phyloP scores from a whole-genome alignment of 495 filamentous ascomycete species.

The Glarea lozoyensis region DNA sequence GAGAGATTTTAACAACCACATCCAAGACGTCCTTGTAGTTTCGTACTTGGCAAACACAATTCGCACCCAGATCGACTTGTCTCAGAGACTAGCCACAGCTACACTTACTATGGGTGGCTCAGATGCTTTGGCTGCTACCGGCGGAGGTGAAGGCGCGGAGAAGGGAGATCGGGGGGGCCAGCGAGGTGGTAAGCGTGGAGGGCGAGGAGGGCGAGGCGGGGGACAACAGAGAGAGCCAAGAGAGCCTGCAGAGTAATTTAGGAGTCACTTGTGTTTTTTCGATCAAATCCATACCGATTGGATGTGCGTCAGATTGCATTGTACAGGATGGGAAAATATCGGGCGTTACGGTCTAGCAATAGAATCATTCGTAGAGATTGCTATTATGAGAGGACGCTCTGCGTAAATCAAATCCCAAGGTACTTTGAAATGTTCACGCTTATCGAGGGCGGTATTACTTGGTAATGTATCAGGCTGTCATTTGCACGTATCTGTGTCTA shows the following conservation, averaged over 20 bases:
- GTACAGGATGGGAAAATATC: slow-evolving; percentile 24
- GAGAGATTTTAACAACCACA: slow-evolving; percentile 97
- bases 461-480: too few relatives aligned
- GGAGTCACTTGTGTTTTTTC: slow-evolving; percentile 8
- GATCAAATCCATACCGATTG: slow-evolving; percentile 11
- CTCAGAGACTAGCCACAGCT: slow-evolving; percentile 84
- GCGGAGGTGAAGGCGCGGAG: slow-evolving; percentile 26
- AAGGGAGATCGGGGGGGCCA: slow-evolving; percentile 26
- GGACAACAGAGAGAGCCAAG: slow-evolving; percentile 28
- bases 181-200: slow-evolving; percentile 29
- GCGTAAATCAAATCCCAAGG: neutral
- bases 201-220: slow-evolving; percentile 32
- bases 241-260: slow-evolving; percentile 21
- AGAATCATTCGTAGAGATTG: slow-evolving; percentile 19
- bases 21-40: slow-evolving; percentile 95
- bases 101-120: slow-evolving; percentile 54
- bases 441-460: too few relatives aligned
- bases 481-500: too few relatives aligned
- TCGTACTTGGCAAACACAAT: slow-evolving; percentile 97
- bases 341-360: slow-evolving; percentile 19
- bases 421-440: slow-evolving; percentile 7
- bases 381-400: slow-evolving; percentile 5
- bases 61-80: slow-evolving; percentile 96
- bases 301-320: slow-evolving; percentile 20
- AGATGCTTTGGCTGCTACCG: slow-evolving; percentile 33